Evolutionary conservation across 2,329 filamentous ascomycete species (phyloP).

Genomic region (Talaromyces sp.): DNA sequence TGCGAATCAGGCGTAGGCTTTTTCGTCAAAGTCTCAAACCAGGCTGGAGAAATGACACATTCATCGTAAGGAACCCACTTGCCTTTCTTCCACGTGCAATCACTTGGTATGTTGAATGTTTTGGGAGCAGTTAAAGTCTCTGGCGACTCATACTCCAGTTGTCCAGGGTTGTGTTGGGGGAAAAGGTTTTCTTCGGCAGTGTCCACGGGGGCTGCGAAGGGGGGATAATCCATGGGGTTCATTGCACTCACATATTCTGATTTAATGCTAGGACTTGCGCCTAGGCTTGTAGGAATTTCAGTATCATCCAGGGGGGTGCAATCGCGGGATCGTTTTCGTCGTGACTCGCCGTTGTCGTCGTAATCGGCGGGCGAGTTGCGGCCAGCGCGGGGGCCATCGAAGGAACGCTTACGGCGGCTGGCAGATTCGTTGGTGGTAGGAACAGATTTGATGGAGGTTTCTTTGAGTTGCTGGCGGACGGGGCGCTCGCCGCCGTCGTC

Average conservation of each 20-base stretch:
- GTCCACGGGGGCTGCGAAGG: background rate
- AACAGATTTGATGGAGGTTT: constrained; percentile 59
- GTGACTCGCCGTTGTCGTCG: constrained; percentile 33
- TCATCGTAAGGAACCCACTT: no score
- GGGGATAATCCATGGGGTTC: constrained; percentile 1
- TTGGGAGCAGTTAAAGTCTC: no score
- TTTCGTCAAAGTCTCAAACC: no score
- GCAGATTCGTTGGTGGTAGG: constrained; percentile 19
- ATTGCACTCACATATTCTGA: constrained; percentile 15
- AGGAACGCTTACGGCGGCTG: constrained; percentile 39
- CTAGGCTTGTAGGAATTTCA: constrained; percentile 12
- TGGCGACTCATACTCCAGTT: no score
- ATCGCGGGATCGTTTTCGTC: constrained; percentile 49
- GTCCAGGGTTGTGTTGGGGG: background rate
- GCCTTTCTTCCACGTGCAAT: no score
- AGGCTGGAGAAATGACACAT: no score
- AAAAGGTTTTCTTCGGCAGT: background rate
- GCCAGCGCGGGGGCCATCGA: constrained; percentile 35
- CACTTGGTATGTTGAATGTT: no score
- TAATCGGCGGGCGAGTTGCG: constrained; percentile 29
- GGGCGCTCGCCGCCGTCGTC: constrained; percentile 57
- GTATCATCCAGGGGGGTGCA: constrained; percentile 30
- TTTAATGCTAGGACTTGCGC: constrained; percentile 8
- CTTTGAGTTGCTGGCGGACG: constrained; percentile 63
- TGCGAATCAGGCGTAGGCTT: no score